Percentiles rank a stretch among this genome's conserved stretches.
Evolutionary conservation across 2,329 filamentous ascomycete genomes (phyloP).

Genomic region (Albophoma yamanashiensis): DNA sequence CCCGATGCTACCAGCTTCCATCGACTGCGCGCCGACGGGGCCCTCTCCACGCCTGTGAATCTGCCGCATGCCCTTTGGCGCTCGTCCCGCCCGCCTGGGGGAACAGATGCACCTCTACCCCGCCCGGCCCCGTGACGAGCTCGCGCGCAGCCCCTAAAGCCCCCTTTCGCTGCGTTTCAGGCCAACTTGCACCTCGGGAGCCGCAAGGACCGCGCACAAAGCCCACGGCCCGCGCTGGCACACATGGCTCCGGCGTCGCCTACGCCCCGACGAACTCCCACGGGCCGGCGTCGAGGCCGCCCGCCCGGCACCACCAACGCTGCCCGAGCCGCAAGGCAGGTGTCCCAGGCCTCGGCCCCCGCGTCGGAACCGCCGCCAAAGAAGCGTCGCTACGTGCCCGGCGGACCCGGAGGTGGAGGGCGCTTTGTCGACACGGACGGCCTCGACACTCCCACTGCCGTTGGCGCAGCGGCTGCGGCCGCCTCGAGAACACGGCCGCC

Average conservation of each 20-base stretch:
- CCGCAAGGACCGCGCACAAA: neutral
- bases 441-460: slow-evolving; percentile 41
- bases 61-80: slow-evolving; percentile 9
- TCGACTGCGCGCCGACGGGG: slow-evolving; percentile 15
- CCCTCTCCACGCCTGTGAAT: slow-evolving; percentile 8
- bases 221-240: neutral
- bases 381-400: slow-evolving; percentile 70
- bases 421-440: slow-evolving; percentile 69
- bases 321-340: slow-evolving; percentile 26
- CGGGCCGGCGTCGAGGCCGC: slow-evolving; percentile 35
- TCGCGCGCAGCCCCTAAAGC: slow-evolving; percentile 16
- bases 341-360: slow-evolving; percentile 18
- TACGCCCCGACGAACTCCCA: slow-evolving; percentile 29
- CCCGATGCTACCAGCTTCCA: slow-evolving; percentile 16
- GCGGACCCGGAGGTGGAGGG: slow-evolving; percentile 76
- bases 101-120: slow-evolving; percentile 12
- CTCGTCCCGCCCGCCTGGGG: slow-evolving; percentile 6
- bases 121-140: slow-evolving; percentile 18
- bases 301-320: slow-evolving; percentile 33
- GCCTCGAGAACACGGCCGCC: slow-evolving; percentile 40
- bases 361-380: slow-evolving; percentile 55
- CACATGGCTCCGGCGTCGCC: slow-evolving; percentile 23
- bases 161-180: slow-evolving; percentile 2
- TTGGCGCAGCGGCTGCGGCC: slow-evolving; percentile 22
- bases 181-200: neutral